A percentile compares a stretch with the other conserved stretches of the same genome.
Evolutionary conservation across 352 stramenopile species (phyloP).

Genomic region (Globisporangium rhizosaccharum): DNA sequence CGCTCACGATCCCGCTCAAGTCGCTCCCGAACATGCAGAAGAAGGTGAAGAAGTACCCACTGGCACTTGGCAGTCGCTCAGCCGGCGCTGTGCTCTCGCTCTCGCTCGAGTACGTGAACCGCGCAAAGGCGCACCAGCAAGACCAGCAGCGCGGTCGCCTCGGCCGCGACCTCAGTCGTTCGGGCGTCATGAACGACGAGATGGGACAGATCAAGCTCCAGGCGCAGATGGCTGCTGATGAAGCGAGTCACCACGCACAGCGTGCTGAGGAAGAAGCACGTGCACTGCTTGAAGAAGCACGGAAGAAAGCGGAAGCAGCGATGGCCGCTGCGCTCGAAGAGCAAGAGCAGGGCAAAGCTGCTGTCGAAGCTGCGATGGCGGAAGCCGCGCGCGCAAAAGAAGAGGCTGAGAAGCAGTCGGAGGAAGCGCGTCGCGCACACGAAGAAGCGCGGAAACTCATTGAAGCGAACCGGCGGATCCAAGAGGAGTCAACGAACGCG

Average conservation of each 20-base stretch:
- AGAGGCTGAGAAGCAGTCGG: slow-evolving; percentile 74
- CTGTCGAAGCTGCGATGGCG: slow-evolving; percentile 79
- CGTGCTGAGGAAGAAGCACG: slow-evolving; percentile 72
- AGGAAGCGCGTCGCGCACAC: slow-evolving; percentile 64
- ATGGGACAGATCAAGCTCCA: slow-evolving; percentile 82
- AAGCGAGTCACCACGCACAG: slow-evolving; percentile 64
- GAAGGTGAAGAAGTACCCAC: slow-evolving; percentile 74
- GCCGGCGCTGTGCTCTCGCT: slow-evolving; percentile 70
- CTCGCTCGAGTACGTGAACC: slow-evolving; percentile 82
- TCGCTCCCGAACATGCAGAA: slow-evolving; percentile 84
- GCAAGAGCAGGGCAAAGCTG: slow-evolving; percentile 73
- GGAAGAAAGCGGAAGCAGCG: slow-evolving; percentile 76
- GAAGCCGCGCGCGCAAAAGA: slow-evolving; percentile 75
- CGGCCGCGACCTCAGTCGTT: slow-evolving; percentile 50
- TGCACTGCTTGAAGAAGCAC: slow-evolving; percentile 65
- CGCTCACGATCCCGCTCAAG: slow-evolving; percentile 72
- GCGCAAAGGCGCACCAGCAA: slow-evolving; percentile 72
- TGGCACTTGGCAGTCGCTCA: slow-evolving; percentile 76
- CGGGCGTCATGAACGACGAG: slow-evolving; percentile 71
- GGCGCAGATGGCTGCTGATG: slow-evolving; percentile 74
- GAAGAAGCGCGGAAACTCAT: slow-evolving; percentile 81
- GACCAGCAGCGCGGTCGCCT: slow-evolving; percentile 58
- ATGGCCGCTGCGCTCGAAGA: slow-evolving; percentile 78
- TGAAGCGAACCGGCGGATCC: slow-evolving; percentile 80
- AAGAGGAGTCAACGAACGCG: slow-evolving; percentile 42